Conservation (phyloP, 2,329 filamentous ascomycete species). For the Neodidymelliopsis sp. region DNA sequence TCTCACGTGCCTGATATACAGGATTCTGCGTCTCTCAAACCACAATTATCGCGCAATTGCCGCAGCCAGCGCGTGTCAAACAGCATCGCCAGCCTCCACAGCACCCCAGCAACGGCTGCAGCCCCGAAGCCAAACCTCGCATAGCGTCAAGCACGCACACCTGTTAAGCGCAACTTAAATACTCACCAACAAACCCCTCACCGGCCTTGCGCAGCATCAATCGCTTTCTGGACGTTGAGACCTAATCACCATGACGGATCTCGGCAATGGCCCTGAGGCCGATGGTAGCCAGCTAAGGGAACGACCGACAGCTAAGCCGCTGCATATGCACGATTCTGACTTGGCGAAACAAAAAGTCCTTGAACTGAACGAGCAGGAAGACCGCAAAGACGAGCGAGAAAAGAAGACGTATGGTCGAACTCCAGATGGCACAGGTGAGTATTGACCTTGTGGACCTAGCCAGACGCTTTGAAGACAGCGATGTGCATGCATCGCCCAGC, state of each 20-base stretch:
- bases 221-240: constrained; percentile 23
- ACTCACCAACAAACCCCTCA: constrained; percentile 27
- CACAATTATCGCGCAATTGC: neutral
- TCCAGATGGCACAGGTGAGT: constrained; percentile 86
- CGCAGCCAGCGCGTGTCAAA: constrained; percentile 13
- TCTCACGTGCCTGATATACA: neutral
- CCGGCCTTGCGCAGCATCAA: constrained; percentile 22
- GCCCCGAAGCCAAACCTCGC: constrained; percentile 29
- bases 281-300: constrained; percentile 42
- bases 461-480: neutral
- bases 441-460: neutral
- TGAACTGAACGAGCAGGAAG: constrained; percentile 59
- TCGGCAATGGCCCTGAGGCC: constrained; percentile 24
- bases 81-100: constrained; percentile 22
- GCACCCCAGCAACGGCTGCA: constrained; percentile 33
- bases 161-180: constrained; percentile 31
- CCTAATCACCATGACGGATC: constrained; percentile 38
- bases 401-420: constrained; percentile 91
- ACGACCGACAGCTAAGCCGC: constrained; percentile 39
- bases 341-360: constrained; percentile 57
- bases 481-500: constrained; percentile 2
- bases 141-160: constrained; percentile 36
- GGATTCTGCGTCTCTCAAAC: neutral
- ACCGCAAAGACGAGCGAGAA: constrained; percentile 57
- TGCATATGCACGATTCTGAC: constrained; percentile 39